Evolutionary conservation across 164 flowering plant species (phyloP).

Genomic region (Euptelea pleiosperma): DNA sequence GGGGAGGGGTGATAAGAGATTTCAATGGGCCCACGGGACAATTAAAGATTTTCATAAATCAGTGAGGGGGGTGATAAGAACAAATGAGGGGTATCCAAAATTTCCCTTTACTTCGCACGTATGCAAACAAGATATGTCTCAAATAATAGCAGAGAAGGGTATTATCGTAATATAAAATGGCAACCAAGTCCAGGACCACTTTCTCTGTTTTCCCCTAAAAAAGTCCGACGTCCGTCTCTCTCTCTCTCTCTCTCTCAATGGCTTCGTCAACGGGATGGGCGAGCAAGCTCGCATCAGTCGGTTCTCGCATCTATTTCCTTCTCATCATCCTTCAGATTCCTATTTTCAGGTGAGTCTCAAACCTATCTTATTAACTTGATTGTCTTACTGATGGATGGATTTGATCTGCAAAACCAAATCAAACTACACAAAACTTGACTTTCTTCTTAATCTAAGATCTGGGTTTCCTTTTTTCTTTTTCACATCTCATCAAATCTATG

Average conservation of each 20-base stretch:
- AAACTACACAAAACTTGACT: neutral
- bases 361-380: neutral
- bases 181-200: too few relatives aligned
- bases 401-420: neutral
- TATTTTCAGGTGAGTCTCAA: conserved; percentile 59
- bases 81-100: too few relatives aligned
- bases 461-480: neutral
- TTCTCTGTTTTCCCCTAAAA: too few relatives aligned
- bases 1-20: too few relatives aligned
- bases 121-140: too few relatives aligned
- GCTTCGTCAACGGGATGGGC: conserved; percentile 41
- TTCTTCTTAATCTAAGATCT: neutral
- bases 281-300: conserved; percentile 30
- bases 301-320: conserved; percentile 47
- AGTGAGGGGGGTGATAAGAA: too few relatives aligned
- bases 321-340: conserved; percentile 73
- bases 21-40: too few relatives aligned
- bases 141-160: too few relatives aligned
- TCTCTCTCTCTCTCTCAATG: conserved; percentile 21
- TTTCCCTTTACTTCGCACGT: too few relatives aligned
- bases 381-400: too few relatives aligned
- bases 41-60: too few relatives aligned
- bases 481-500: neutral
- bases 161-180: too few relatives aligned
- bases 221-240: conserved; percentile 18